Evolutionary conservation across 2,329 filamentous ascomycete species (phyloP).

Genomic region (Penicillium sp.): DNA sequence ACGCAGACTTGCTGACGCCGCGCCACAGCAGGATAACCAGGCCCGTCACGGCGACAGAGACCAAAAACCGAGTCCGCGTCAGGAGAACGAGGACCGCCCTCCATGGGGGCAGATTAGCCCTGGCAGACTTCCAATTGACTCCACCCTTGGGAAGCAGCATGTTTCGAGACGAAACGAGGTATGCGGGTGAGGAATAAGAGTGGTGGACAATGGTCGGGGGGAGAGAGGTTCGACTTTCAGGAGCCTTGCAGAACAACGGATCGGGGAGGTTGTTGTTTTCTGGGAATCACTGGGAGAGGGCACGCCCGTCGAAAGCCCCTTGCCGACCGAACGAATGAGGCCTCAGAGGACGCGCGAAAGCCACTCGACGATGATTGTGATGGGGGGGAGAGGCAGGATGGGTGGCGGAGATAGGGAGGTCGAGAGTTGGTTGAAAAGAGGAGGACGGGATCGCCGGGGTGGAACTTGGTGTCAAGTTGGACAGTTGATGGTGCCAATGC

Average conservation of each 20-base stretch:
- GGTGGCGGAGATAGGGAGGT: conserved; percentile 5
- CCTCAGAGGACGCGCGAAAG: conserved; percentile 20
- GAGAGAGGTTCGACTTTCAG: conserved; percentile 15
- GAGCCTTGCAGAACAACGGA: conserved; percentile 20
- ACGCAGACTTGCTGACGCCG: conserved; percentile 75
- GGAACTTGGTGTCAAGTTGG: neutral
- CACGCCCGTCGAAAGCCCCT: conserved; percentile 26
- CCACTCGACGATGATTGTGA: neutral
- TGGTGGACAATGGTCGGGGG: neutral
- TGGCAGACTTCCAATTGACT: conserved; percentile 89
- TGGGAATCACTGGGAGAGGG: conserved; percentile 11
- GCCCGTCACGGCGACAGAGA: conserved; percentile 70
- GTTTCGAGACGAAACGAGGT: conserved; percentile 28
- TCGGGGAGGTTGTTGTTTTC: conserved; percentile 12
- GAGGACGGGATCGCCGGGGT: conserved; percentile 9
- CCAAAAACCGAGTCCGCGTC: conserved; percentile 75
- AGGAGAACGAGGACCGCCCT: conserved; percentile 71
- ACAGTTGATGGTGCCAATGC: neutral
- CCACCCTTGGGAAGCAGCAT: conserved; percentile 93
- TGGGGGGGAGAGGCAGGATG: neutral
- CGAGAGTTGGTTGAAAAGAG: conserved; percentile 5
- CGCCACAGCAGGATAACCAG: conserved; percentile 84
- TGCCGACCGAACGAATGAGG: conserved; percentile 31
- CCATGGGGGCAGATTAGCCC: conserved; percentile 73
- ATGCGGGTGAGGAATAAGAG: conserved; percentile 2